Evolutionary conservation across 2,329 filamentous ascomycete species (phyloP), one percentile per base, ranked within the genome.

Genomic region (Stemphylium vesicarium): DNA sequence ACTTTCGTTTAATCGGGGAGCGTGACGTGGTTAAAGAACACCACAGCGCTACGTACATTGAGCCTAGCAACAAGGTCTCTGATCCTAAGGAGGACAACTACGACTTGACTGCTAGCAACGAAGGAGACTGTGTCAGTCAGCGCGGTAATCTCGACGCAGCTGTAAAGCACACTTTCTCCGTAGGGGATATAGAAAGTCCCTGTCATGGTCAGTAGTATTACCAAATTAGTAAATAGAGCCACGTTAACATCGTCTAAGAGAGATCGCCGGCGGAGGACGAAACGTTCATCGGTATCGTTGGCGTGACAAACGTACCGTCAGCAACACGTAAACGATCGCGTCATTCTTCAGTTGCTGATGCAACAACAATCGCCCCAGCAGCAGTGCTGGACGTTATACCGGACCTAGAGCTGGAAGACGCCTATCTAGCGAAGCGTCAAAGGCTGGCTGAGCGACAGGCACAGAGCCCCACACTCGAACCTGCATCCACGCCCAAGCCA

Each of bases 201-300:
- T 44, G 33, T 45, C 10, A 53, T 60, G 31, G 57, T 62, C 13
- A 60, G 59, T 62, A 12, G 31, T 20, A 56, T 38, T 31, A 35
- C 50, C 49, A 12, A 6, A 59, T 49, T 15, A 49, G 35, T 53
- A 18, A 31, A 51, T 43, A 44, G 44, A 50, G 15, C 47, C 7
- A 35, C 26, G 26, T 42, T 59, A n/a, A 58, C 31, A 48, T 7
- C 22, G 36, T 48, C 20, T 53, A 52, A 50, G 41, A 45, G 36
- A 39, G 44, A 56, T 36, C 12, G 39, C 15, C 33, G 13, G 44
- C 20, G 13, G 55, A 58, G 31, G 50, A 50, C 15, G 18, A 57
- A 47, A 22, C 38, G 41, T 50, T 51, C 26, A 56, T 47, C 20
- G 11, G 42, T 16, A 18, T 49, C 31, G n/a, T 48, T 42, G 36